Conservation (phyloP, 2,329 filamentous ascomycete species). For the Clarireedia hainanense region DNA sequence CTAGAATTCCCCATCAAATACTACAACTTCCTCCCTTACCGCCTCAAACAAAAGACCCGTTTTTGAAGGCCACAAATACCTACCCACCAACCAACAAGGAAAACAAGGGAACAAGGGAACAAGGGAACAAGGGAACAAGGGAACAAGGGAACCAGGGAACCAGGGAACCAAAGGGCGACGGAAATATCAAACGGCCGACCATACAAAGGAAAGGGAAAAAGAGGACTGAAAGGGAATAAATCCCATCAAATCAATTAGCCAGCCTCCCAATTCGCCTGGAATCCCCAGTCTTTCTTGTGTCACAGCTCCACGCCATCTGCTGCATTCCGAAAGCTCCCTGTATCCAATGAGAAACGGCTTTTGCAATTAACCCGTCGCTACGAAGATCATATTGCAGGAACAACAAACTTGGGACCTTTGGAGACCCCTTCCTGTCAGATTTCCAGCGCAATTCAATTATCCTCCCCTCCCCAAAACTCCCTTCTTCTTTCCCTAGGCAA, state of each 20-base stretch:
- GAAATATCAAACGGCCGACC: background rate
- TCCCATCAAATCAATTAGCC: background rate
- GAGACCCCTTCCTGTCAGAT: background rate
- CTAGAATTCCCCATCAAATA: too few species aligned
- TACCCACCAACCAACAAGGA: background rate
- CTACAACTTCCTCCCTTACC: too few species aligned
- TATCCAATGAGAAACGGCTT: constrained; percentile 17
- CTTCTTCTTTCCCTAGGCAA: background rate
- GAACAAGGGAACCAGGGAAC: background rate
- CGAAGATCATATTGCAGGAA: constrained; percentile 28
- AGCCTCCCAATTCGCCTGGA: background rate
- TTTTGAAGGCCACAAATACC: too few species aligned
- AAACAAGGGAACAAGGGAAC: background rate
- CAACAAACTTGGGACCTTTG: constrained; percentile 15
- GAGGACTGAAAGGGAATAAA: background rate
- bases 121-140: too few species aligned
- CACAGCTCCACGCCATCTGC: constrained; percentile 5
- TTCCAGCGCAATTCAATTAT: background rate
- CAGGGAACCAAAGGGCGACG: background rate
- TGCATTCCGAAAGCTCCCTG: constrained; percentile 24
- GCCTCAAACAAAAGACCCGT: too few species aligned
- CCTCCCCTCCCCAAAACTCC: background rate
- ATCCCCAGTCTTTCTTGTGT: constrained; percentile 5
- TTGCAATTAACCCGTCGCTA: constrained; percentile 19
- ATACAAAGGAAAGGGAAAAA: background rate